phyloP scores from a whole-genome alignment of 2,329 filamentous ascomycete species.

The Claviceps sp. region DNA sequence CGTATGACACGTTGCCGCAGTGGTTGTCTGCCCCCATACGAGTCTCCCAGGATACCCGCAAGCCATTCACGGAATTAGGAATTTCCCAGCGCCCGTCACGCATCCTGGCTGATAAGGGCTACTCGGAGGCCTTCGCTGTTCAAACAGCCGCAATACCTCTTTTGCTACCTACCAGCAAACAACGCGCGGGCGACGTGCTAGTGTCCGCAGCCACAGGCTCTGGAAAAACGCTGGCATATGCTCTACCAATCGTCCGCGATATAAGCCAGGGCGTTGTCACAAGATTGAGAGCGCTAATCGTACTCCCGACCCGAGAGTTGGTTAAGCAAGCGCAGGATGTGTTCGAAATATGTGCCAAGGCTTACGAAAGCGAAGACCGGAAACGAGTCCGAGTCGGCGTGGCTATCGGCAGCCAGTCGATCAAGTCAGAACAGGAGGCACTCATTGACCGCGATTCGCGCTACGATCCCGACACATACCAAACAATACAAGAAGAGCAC shows the following conservation, averaged over 20 bases:
- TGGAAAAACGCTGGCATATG: constrained; percentile 87
- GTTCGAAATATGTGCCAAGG: constrained; percentile 59
- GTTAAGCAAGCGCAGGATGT: constrained; percentile 75
- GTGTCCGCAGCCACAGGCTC: constrained; percentile 91
- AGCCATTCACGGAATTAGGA: constrained; percentile 49
- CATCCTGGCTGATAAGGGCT: constrained; percentile 48
- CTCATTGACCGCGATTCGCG: constrained; percentile 32
- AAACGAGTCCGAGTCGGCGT: constrained; percentile 68
- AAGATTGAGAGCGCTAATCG: constrained; percentile 63
- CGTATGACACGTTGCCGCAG: constrained; percentile 64
- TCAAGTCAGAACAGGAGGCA: constrained; percentile 48
- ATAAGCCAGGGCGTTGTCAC: constrained; percentile 53
- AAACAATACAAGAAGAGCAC: constrained; percentile 14
- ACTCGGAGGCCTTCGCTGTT: constrained; percentile 29
- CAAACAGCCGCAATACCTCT: constrained; percentile 54
- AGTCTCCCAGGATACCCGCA: constrained; percentile 45
- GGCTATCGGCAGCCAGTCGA: constrained; percentile 66
- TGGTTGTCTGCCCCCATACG: constrained; percentile 72
- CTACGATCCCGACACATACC: constrained; percentile 51
- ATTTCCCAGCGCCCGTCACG: constrained; percentile 47
- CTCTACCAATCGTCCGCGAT: constrained; percentile 70
- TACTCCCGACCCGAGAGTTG: constrained; percentile 82
- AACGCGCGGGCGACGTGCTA: constrained; percentile 63
- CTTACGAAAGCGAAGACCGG: constrained; percentile 38
- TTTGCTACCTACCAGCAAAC: constrained; percentile 51